Evolutionary conservation across 2,329 filamentous ascomycete species (phyloP), one percentile per base, ranked within the genome.

Genomic region (Diaporthe vexans): DNA sequence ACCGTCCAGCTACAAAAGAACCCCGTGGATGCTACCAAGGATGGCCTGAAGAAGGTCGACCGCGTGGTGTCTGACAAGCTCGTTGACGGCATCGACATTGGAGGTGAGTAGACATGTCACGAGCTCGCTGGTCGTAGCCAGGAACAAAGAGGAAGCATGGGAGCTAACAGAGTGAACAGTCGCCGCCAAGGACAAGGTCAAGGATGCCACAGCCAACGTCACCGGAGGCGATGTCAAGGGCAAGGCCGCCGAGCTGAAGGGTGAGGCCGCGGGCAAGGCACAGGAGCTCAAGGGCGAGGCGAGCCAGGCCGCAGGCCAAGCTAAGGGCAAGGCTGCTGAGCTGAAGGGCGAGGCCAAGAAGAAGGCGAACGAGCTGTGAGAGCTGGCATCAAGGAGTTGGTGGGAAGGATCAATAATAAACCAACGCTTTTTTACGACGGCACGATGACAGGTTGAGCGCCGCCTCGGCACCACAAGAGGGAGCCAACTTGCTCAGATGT

Each of bases 31-130:
- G 77, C 85, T 0, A 87, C 89, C 78, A 93, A 92, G 82, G 90
- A 92, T 76, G 86, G 86, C 4, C 81, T 90, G 73, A 91, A 92
- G 82, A 84, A 83, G 8, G 89, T 91, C 8, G 90, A 93, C 83
- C 86, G 89, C 40, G 86, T 84, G 67, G 89, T 93, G 56, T 88
- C 88, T 74, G 88, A 91, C 80, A 92, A 91, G 80, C 80, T 93
- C 24, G 88, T 92, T 37, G 88, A 90, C 52, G 90, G 89, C 21
- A 91, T 93, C 79, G 86, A 93, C 77, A 83, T 85, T 61, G 87
- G 88, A 65, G 81, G 91, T 92, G 85, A 74, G 88, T 85, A 54
- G 21, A 37, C 19, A 11, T 2, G 24, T 19, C 7, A 19, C 7
- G 10, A 11, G 7, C 6, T 2, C 7, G 29, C n/a, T 26, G 33